These are phyloP conservation scores for Logfia minima DNA, from an alignment of 129 eudicot species.

Conservation along the genomic window DNA sequence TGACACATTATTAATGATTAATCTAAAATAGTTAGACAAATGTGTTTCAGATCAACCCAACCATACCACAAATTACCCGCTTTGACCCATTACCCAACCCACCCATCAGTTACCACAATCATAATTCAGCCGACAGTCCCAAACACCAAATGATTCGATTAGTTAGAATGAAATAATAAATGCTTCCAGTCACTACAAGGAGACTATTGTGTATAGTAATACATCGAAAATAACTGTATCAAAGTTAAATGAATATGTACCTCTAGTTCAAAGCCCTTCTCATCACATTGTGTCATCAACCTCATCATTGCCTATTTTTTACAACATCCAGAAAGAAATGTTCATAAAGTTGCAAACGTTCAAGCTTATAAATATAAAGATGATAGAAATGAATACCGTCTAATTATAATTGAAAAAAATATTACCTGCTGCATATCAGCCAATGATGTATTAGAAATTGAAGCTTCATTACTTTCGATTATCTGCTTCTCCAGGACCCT, in stretches of 20 bases:
- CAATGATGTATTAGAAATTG: conserved; percentile 78
- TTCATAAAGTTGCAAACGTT: conserved; percentile 9
- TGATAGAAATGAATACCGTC: not conserved
- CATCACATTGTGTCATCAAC: conserved; percentile 89
- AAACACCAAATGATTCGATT: conserved; percentile 2
- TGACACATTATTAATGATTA: not conserved
- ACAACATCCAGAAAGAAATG: conserved; percentile 18
- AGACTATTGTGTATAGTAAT: not conserved
- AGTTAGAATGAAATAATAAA: conserved; percentile 4
- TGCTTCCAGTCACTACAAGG: not conserved
- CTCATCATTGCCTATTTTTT: conserved; percentile 67
- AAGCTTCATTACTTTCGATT: conserved; percentile 71
- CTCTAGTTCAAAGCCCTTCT: conserved; percentile 92
- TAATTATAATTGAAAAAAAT: conserved; percentile 2
- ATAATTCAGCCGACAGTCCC: not conserved
- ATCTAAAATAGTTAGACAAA: not conserved
- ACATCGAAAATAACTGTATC: not conserved
- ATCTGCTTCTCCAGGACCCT: conserved; percentile 80
- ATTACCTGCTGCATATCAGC: conserved; percentile 92
- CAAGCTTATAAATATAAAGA: conserved; percentile 6
- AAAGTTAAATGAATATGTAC: conserved; percentile 35
- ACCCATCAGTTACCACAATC: not conserved
- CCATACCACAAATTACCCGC: not conserved
- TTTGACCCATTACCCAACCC: not conserved
- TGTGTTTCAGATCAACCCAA: not conserved